Conservation (phyloP, 306 rosid genomes). For the Luffa acutangula region DNA sequence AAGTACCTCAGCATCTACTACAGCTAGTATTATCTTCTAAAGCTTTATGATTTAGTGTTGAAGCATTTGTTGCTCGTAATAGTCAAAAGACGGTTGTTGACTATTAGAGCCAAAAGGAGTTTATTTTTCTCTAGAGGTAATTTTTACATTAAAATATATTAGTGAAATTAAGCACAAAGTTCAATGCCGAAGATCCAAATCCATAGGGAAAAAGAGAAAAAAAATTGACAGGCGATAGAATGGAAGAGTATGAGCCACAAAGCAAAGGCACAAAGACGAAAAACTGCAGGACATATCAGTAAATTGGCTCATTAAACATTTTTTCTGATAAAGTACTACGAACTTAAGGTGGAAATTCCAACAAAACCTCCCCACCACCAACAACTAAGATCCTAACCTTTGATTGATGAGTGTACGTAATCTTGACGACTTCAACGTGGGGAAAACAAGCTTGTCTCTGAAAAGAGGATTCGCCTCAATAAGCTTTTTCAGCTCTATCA, state of each 20-base stretch:
- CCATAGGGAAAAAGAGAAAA: neutral
- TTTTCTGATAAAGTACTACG: neutral
- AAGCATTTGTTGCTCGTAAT: neutral
- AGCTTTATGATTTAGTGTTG: neutral
- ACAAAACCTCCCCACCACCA: conserved; percentile 10
- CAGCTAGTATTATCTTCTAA: neutral
- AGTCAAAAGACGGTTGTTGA: neutral
- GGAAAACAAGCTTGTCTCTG: conserved; percentile 71
- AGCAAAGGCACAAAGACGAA: neutral
- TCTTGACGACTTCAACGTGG: conserved; percentile 60
- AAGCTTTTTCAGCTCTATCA: conserved; percentile 73
- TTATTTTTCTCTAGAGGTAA: too few species aligned
- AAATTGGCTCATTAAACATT: neutral
- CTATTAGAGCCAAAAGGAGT: neutral
- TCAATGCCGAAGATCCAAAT: neutral
- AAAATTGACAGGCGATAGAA: neutral
- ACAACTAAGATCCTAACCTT: conserved; percentile 36
- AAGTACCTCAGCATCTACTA: neutral
- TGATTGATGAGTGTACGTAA: conserved; percentile 75
- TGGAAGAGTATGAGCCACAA: neutral
- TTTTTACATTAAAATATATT: neutral
- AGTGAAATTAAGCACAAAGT: neutral
- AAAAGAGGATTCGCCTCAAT: conserved; percentile 78
- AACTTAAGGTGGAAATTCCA: neutral
- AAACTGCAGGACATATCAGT: neutral